Evolutionary conservation across 2,329 filamentous ascomycete species (phyloP), one percentile per base, ranked within the genome.

Genomic region (Stagonosporopsis tanaceti): DNA sequence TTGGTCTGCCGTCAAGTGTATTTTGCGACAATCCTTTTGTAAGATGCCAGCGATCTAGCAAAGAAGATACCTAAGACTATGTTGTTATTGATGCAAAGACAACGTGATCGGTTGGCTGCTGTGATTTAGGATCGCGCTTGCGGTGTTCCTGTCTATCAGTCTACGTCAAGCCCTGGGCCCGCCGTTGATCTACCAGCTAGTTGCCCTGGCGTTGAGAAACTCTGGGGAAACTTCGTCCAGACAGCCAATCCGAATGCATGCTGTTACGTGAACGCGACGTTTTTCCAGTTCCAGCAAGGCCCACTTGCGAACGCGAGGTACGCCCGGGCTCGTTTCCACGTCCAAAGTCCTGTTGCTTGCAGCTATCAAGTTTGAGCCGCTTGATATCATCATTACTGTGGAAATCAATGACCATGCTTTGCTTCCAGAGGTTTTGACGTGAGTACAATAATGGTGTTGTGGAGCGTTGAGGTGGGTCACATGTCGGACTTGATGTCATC

Each of bases 191-290:
- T 15, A 41, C 47, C 32, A 44, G 30, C 53, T 42, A 57, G 45
- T 37, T 37, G 42, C 20, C 20, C 38, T 51, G 47, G 53, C 42
- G 47, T 47, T 17, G 4, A 42, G 40, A 50, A 47, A 41, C 22
- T 51, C 47, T 57, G 53, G 53, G 42, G 53, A 57, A 51, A 8
- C 12, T 24, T 37, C 47, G 42, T 30, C 42, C n/a, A 24, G 6
- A n/a, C 11, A 8, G 24, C 64, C 60, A 66, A 65, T 65, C 4
- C 38, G 2, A 8, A 17, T n/a, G 28, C 25, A 61, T 62, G 20
- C 24, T 62, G 54, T 67, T 67, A 67, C 63, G 55, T 64, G 63
- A 53, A 40, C 57, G 37, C 48, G 47, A 53, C 22, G 45, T 32
- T 39, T 53, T 44, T 24, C 46, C 22, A n/a, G 20, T 15, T 28